Evolutionary conservation across 2,329 filamentous ascomycete genomes (phyloP).

Genomic region (Penicillium sp.): DNA sequence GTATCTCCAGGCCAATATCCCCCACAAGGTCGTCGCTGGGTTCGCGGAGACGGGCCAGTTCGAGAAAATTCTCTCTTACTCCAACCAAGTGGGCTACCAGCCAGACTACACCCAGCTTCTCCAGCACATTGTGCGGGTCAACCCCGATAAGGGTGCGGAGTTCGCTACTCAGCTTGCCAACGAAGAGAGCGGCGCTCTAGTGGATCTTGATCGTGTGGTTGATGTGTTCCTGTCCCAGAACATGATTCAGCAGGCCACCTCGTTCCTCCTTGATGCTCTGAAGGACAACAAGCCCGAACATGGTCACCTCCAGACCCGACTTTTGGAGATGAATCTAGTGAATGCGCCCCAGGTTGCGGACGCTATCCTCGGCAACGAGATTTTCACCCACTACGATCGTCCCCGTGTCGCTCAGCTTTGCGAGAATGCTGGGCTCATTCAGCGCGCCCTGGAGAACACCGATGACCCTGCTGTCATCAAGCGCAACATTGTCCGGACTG

Average conservation of each 20-base stretch:
- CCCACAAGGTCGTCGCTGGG: constrained; percentile 91
- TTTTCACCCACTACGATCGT: constrained; percentile 98
- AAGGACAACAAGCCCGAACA: constrained; percentile 95
- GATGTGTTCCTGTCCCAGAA: constrained; percentile 98
- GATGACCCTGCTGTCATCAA: constrained; percentile 88
- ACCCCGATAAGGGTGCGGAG: constrained; percentile 89
- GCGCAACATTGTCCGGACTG: constrained; percentile 77
- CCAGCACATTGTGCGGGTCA: constrained; percentile 86
- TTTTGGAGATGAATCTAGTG: constrained; percentile 96
- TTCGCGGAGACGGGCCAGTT: constrained; percentile 96
- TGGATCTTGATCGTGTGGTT: constrained; percentile 91
- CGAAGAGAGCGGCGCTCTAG: constrained; percentile 77
- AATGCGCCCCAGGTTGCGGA: constrained; percentile 97
- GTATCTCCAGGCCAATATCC: constrained; percentile 84
- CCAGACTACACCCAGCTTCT: constrained; percentile 93
- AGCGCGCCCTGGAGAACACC: constrained; percentile 89
- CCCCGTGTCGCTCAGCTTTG: constrained; percentile 83
- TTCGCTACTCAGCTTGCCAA: constrained; percentile 92
- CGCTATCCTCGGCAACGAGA: constrained; percentile 94
- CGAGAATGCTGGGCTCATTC: constrained; percentile 83
- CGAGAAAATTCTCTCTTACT: constrained; percentile 92
- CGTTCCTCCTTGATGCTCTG: constrained; percentile 93
- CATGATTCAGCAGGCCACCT: constrained; percentile 95
- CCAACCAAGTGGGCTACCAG: constrained; percentile 77
- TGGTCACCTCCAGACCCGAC: constrained; percentile 84